Evolutionary conservation across 192 early-diverging fungal genomes (phyloP), one percentile per base, ranked within the genome.

Genomic region (Podila minutissima): DNA sequence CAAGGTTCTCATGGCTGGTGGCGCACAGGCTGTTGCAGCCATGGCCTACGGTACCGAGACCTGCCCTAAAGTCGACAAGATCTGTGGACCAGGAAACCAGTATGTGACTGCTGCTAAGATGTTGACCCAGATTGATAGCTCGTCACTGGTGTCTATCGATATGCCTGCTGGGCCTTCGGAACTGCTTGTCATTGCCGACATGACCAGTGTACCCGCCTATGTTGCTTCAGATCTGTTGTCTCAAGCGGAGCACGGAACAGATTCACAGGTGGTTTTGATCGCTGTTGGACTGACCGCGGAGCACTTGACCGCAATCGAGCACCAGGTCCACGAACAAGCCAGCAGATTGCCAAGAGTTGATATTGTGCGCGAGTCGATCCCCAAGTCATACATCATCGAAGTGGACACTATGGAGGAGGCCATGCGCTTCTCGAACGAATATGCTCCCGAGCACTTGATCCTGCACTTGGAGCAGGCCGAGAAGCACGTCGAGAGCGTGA

Each of bases 111-210:
- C 97, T 7, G 97, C 98, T 68, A 99, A 99, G 88, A 98, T 99
- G 97, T 69, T 94, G 61, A 93, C 92, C 3, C 97, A 97, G 92
- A 97, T 95, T 86, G 97, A 99, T 72, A 93, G 93, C 35, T 92
- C 94, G 2, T 96, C 96, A 32, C 89, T 99, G 88, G 89, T 97
- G 8, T 89, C 97, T 26, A 98, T 99, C 71, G 98, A 99, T 86
- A 98, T 99, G 96, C 98, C 98, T 17, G 98, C 98, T 19, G 98
- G 98, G 15, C 98, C 98, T 8, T 99, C 98, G n/a, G 98, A 99
- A 84, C 86, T 99, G 28, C 88, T 99, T 59, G 97, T 99, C n/a
- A 93, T 99, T 75, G 97, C 97, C 32, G 97, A 99, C 74, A 84
- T 88, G 26, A 87, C 89, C 13, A 89, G 90, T 74, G 92, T 94